Conservation (phyloP, 2,329 filamentous ascomycete species). For the Aplosporella prunicola region DNA sequence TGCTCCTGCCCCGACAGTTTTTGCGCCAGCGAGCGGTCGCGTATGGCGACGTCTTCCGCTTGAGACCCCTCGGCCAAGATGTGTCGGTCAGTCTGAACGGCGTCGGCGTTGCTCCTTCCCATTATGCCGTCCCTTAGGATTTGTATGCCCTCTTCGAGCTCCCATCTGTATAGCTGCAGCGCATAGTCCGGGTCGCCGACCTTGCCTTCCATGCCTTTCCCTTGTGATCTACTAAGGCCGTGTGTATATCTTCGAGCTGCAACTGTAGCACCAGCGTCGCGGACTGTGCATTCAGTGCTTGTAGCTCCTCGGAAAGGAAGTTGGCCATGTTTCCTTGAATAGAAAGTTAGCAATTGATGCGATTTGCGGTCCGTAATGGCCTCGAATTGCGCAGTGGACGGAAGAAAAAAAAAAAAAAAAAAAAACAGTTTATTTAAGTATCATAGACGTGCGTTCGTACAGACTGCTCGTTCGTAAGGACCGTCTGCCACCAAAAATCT, state of each 20-base stretch:
- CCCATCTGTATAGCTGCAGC: neutral
- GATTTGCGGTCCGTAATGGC: too few relatives aligned
- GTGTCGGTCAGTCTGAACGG: neutral
- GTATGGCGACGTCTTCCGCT: neutral
- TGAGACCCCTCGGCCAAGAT: neutral
- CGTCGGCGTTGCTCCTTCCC: slow-evolving; percentile 4
- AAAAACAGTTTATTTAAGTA: too few relatives aligned
- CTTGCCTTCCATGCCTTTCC: neutral
- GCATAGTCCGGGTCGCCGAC: neutral
- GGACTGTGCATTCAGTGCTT: too few relatives aligned
- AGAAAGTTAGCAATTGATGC: too few relatives aligned
- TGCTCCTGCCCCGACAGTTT: neutral
- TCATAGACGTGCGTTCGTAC: too few relatives aligned
- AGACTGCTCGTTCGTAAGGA: too few relatives aligned
- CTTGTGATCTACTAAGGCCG: slow-evolving; percentile 1
- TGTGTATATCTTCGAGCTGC: slow-evolving; percentile 5
- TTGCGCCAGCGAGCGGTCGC: slow-evolving; percentile 1
- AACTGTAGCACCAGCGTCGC: slow-evolving; percentile 5
- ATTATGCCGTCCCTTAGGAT: slow-evolving; percentile 1
- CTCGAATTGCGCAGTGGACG: too few relatives aligned
- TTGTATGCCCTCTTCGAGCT: neutral
- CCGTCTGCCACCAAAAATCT: too few relatives aligned
- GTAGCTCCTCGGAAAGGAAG: too few relatives aligned
- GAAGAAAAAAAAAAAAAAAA: too few relatives aligned
- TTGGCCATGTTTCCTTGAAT: too few relatives aligned